Evolutionary conservation across 2,329 filamentous ascomycete species (phyloP).

Genomic region (Ascochyta fabae): DNA sequence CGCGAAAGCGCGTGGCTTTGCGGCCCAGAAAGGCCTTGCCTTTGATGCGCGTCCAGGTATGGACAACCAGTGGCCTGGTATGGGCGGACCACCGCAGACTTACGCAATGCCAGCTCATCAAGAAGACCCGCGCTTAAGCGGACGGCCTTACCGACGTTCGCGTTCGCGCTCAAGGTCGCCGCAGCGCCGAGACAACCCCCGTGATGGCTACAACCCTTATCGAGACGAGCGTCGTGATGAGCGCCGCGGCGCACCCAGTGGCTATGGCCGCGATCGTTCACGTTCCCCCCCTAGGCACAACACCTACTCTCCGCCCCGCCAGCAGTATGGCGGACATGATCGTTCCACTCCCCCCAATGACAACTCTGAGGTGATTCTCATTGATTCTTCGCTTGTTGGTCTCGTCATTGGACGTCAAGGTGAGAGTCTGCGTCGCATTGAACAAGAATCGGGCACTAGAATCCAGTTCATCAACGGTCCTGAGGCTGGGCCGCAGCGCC

Average conservation of each 20-base stretch:
- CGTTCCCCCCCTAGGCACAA: conserved; percentile 69
- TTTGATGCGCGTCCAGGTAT: conserved; percentile 52
- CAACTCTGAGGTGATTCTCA: conserved; percentile 80
- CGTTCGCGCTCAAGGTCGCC: conserved; percentile 70
- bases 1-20: conserved; percentile 82
- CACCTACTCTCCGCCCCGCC: conserved; percentile 65
- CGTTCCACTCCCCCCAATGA: conserved; percentile 71
- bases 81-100: conserved; percentile 38
- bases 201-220: conserved; percentile 82
- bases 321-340: conserved; percentile 54
- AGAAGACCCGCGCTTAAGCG: conserved; percentile 58
- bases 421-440: conserved; percentile 85
- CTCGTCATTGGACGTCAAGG: conserved; percentile 90
- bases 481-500: conserved; percentile 75
- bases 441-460: conserved; percentile 79
- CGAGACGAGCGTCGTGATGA: conserved; percentile 82
- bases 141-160: conserved; percentile 68
- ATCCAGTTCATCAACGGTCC: conserved; percentile 86
- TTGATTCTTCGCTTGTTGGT: conserved; percentile 85
- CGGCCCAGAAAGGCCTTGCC: conserved; percentile 76
- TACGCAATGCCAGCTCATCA: conserved; percentile 47
- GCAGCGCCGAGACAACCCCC: conserved; percentile 70
- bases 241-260: conserved; percentile 55
- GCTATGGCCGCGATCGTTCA: conserved; percentile 74
- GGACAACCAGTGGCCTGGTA: conserved; percentile 53